Conservation (phyloP, 116 monocot genomes). For the Zostera marina region DNA sequence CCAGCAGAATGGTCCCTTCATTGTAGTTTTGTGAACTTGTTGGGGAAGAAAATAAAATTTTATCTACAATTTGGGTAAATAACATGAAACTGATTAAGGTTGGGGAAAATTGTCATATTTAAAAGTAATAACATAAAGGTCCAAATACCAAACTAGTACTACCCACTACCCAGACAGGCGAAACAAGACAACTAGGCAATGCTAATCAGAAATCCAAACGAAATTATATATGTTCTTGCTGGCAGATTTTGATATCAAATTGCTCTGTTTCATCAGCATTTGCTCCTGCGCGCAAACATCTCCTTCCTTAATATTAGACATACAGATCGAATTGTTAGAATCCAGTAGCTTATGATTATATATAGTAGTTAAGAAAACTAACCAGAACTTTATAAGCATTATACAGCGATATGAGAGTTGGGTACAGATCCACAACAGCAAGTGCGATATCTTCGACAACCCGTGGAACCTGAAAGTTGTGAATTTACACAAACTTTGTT, state of each 20-base stretch:
- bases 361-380: conserved; percentile 3
- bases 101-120: too few species aligned
- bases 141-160: too few species aligned
- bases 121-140: background rate
- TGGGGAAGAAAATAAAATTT: too few species aligned
- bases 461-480: conserved; percentile 46
- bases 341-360: background rate
- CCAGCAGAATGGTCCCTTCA: too few species aligned
- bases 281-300: conserved; percentile 60
- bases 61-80: too few species aligned
- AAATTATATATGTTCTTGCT: conserved; percentile 90
- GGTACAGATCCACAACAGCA: conserved; percentile 55
- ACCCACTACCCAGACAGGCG: background rate
- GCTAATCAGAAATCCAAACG: conserved; percentile 29
- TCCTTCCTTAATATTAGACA: conserved; percentile 54
- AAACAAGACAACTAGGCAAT: too few species aligned
- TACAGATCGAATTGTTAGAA: background rate
- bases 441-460: conserved; percentile 80
- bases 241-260: conserved; percentile 26
- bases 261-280: conserved; percentile 55
- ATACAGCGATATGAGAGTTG: conserved; percentile 55
- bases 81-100: too few species aligned
- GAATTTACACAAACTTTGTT: background rate
- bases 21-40: too few species aligned
- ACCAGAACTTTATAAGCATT: conserved; percentile 49